phyloP scores from a whole-genome alignment of 2,329 filamentous ascomycete species.

The Nigrospora sphaerica region DNA sequence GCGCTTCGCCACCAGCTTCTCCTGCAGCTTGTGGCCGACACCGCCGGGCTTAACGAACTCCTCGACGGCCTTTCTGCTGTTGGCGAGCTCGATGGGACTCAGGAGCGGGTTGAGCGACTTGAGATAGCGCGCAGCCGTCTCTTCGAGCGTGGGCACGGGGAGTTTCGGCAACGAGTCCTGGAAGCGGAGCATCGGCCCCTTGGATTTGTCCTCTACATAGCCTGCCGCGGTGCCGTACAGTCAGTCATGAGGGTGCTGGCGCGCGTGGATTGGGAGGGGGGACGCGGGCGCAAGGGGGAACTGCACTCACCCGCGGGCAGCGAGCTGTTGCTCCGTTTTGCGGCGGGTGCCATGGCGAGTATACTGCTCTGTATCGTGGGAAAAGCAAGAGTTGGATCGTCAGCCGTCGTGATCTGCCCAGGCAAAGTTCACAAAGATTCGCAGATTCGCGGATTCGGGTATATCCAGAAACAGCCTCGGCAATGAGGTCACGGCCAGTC shows the following conservation, averaged over 20 bases:
- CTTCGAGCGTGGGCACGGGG: constrained; percentile 74
- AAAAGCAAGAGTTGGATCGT: neutral
- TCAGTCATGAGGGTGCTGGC: neutral
- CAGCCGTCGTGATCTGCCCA: neutral
- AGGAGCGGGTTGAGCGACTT: constrained; percentile 73
- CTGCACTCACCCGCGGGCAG: constrained; percentile 39
- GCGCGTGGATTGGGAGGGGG: neutral
- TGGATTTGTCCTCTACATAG: constrained; percentile 73
- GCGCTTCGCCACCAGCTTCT: constrained; percentile 72
- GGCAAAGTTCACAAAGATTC: no score
- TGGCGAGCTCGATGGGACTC: constrained; percentile 58
- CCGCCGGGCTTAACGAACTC: constrained; percentile 87
- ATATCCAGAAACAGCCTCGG: no score
- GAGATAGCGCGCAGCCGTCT: constrained; percentile 74
- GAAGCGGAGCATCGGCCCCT: constrained; percentile 75
- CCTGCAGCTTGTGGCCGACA: constrained; percentile 75
- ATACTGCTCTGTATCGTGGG: constrained; percentile 21
- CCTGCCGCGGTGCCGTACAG: constrained; percentile 35
- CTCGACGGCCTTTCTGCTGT: constrained; percentile 74
- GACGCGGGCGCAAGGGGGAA: neutral
- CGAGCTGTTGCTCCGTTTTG: constrained; percentile 50
- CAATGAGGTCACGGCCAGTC: no score
- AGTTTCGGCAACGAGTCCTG: constrained; percentile 78
- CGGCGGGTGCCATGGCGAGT: constrained; percentile 42
- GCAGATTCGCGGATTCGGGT: no score